Evolutionary conservation across 176 grass and related monocot genomes (phyloP).

Genomic region (Ananas comosus): DNA sequence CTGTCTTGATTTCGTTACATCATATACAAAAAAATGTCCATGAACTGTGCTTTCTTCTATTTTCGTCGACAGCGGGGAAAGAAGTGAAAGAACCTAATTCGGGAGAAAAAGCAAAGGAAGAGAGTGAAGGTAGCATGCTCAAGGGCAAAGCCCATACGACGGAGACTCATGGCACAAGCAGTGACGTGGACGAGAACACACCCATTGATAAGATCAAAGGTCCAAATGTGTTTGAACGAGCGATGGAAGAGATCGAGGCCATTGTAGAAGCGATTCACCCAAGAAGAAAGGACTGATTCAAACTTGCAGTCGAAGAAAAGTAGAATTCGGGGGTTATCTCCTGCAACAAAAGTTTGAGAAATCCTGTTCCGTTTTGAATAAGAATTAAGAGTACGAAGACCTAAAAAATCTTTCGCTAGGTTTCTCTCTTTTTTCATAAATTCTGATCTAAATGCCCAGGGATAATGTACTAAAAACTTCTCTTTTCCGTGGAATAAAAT

Average conservation of each 20-base stretch:
- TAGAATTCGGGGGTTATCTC: not conserved
- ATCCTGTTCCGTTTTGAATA: not conserved
- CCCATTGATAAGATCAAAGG: constrained; percentile 52
- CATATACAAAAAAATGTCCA: not conserved
- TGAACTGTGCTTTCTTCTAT: not conserved
- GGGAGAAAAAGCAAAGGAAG: constrained; percentile 22
- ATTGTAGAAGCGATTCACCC: constrained; percentile 53
- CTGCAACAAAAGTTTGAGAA: not conserved
- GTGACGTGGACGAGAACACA: constrained; percentile 47
- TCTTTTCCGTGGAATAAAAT: not conserved
- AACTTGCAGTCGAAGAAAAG: not conserved
- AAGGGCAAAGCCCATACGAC: constrained; percentile 37
- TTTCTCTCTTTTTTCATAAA: too few relatives aligned
- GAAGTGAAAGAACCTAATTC: too few relatives aligned
- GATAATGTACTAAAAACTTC: too few relatives aligned
- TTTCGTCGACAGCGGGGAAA: too few relatives aligned
- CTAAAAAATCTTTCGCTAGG: too few relatives aligned
- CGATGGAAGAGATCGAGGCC: constrained; percentile 78
- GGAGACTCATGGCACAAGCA: constrained; percentile 65
- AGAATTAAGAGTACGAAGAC: not conserved
- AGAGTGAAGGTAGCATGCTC: constrained; percentile 17
- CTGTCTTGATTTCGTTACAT: not conserved
- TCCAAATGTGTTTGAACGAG: constrained; percentile 59
- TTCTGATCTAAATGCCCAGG: too few relatives aligned
- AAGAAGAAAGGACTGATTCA: not conserved